Conservation (phyloP, 2,329 filamentous ascomycete species). For the Massarina eburnea region DNA sequence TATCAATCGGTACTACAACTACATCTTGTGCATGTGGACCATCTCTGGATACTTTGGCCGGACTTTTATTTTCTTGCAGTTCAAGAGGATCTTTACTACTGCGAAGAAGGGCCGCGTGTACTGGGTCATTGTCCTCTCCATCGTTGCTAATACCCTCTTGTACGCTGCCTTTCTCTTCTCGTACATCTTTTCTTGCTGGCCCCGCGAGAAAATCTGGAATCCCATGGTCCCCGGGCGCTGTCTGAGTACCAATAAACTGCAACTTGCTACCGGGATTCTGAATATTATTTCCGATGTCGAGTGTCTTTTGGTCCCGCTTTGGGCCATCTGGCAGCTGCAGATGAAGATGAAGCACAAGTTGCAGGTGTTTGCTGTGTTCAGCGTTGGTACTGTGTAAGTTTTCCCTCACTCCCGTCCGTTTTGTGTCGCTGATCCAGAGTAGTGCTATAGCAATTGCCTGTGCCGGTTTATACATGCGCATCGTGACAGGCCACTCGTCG, state of each 20-base stretch:
- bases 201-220: constrained; percentile 3
- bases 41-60: constrained; percentile 1
- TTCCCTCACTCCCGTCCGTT: background rate
- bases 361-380: constrained; percentile 6
- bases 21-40: background rate
- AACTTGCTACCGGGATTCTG: constrained; percentile 3
- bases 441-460: constrained; percentile 5
- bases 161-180: background rate
- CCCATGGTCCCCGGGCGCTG: background rate
- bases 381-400: constrained; percentile 7
- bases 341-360: constrained; percentile 6
- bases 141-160: background rate
- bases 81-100: constrained; percentile 1
- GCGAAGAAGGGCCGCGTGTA: background rate
- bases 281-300: constrained; percentile 8
- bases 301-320: constrained; percentile 5
- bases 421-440: background rate
- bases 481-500: background rate
- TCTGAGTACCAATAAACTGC: background rate
- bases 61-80: constrained; percentile 1
- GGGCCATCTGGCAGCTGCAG: constrained; percentile 7
- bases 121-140: constrained; percentile 1
- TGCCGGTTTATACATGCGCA: constrained; percentile 4
- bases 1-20: background rate
- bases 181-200: constrained; percentile 2